These are phyloP conservation scores for Euphorbia pulcherrima DNA, from an alignment of 345 rosid species.

Conservation along the genomic window DNA sequence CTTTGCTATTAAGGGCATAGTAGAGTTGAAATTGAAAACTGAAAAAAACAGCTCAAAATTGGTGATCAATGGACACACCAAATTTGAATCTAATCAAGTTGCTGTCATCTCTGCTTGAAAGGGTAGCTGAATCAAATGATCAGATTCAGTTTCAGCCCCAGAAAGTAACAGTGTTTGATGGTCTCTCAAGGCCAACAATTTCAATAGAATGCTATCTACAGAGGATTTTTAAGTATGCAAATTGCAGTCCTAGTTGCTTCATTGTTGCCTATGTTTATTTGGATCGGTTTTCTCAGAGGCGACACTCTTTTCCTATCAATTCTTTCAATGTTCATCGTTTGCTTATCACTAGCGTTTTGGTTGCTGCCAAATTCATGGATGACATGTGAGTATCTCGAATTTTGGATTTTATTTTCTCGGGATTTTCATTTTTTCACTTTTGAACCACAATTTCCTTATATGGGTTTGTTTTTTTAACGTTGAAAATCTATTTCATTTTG, in stretches of 20 bases:
- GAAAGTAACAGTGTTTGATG: slow-evolving; percentile 71
- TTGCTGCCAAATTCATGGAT: slow-evolving; percentile 88
- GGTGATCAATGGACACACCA: slow-evolving; percentile 56
- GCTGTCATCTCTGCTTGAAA: slow-evolving; percentile 68
- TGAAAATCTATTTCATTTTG: too few species aligned
- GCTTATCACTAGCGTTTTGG: slow-evolving; percentile 81
- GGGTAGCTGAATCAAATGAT: slow-evolving; percentile 72
- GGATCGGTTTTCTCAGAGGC: slow-evolving; percentile 69
- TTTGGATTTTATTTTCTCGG: neutral
- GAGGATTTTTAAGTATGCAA: slow-evolving; percentile 81
- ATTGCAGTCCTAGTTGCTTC: slow-evolving; percentile 84
- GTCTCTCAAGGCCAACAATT: slow-evolving; percentile 65
- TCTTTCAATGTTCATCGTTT: slow-evolving; percentile 86
- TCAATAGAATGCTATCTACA: slow-evolving; percentile 70
- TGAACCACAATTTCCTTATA: too few species aligned
- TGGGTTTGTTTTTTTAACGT: neutral
- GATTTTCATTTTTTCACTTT: neutral
- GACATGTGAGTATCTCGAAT: slow-evolving; percentile 54
- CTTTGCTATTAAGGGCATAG: neutral
- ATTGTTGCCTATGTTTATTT: slow-evolving; percentile 85
- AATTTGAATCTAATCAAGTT: slow-evolving; percentile 53
- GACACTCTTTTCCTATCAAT: slow-evolving; percentile 71
- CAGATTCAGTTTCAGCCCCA: slow-evolving; percentile 34
- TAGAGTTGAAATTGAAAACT: neutral
- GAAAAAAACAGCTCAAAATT: neutral